Base-by-base conservation (phyloP, 1,139 yeast genomes). In the Kluyveromyces marxianus region DNA sequence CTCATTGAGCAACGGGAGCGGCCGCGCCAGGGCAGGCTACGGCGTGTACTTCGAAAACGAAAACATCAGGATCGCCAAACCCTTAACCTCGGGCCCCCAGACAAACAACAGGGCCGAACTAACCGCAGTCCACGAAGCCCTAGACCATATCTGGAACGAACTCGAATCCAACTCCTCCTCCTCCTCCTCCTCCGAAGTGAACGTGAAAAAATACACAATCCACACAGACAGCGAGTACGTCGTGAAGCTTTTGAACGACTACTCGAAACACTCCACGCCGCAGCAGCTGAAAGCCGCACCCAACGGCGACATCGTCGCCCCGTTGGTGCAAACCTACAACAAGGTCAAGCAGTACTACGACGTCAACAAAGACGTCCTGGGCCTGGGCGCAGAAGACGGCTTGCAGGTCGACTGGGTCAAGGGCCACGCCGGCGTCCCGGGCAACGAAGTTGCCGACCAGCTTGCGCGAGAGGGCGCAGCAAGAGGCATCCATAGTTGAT, bases 51-150 rank as follows among this genome's bases (percentile, higher is more conserved):
- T 75, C 60, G 90, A 88, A 0, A 8, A 6, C 10, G 10, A 25
- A 7, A 21, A 36, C 30, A 36, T 7, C 6, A 36, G 39, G n/a
- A 36, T 36, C 28, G 39, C 39, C 7, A 26, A 14, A 28, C 77
- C 81, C 0, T 67, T 82, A 32, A 44, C 44, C 2, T 69, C 67
- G 1, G 74, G 68, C 1, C 65, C 64, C 4, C 86, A 81, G 37
- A 88, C 96, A 0, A 90, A 88, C 57, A 90, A 85, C 55, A 69
- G 89, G 39, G 95, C 95, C 2, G 97, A 90, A 62, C 70, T 89
- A 25, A 61, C 68, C 24, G 97, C 95, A 0, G 70, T 85, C 26
- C 60, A 66, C 4, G 71, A 71, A 40, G 94, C 94, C 0, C 61
- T 83, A 44, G 58, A 62, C 6, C 55, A 60, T 7, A 70, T 79